Evolutionary conservation across 1,139 yeast species (phyloP).

Genomic region (Arxiozyma bovina): DNA sequence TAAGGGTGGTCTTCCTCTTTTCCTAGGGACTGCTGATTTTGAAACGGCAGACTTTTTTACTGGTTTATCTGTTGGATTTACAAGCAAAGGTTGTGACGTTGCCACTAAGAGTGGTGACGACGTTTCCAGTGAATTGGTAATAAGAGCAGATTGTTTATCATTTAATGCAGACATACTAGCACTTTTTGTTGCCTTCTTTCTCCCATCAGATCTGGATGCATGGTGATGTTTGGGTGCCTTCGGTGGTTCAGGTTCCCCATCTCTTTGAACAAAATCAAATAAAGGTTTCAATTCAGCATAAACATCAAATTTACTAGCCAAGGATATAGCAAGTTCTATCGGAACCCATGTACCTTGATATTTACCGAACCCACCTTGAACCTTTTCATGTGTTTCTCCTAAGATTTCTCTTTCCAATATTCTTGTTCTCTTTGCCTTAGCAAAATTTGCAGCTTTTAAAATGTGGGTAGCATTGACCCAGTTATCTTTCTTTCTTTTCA

Average conservation of each 20-base stretch:
- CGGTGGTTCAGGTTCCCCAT: conserved; percentile 63
- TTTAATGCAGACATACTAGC: conserved; percentile 19
- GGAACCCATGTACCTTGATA: conserved; percentile 99
- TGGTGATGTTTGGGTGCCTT: conserved; percentile 81
- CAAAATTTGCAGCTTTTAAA: conserved; percentile 86
- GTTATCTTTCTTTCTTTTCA: conserved; percentile 84
- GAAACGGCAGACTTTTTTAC: background rate
- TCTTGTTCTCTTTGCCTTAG: conserved; percentile 87
- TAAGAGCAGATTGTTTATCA: conserved; percentile 8
- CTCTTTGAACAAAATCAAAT: conserved; percentile 51
- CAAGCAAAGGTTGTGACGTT: background rate
- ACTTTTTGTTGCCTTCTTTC: conserved; percentile 24
- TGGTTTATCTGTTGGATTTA: background rate
- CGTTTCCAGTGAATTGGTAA: background rate
- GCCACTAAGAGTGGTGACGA: background rate
- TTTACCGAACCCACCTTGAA: conserved; percentile 95
- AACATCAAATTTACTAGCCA: conserved; percentile 67
- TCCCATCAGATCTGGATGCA: conserved; percentile 37
- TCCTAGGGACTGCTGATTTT: conserved; percentile 18
- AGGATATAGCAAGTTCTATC: conserved; percentile 44
- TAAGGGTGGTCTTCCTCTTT: conserved; percentile 29
- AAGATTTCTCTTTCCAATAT: conserved; percentile 88
- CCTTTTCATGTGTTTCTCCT: conserved; percentile 78
- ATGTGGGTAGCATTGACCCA: conserved; percentile 99
- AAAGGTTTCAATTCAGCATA: conserved; percentile 56